These are phyloP conservation scores for Oleoguttula mirabilis DNA, from an alignment of 495 filamentous ascomycete species.

Conservation along the genomic window DNA sequence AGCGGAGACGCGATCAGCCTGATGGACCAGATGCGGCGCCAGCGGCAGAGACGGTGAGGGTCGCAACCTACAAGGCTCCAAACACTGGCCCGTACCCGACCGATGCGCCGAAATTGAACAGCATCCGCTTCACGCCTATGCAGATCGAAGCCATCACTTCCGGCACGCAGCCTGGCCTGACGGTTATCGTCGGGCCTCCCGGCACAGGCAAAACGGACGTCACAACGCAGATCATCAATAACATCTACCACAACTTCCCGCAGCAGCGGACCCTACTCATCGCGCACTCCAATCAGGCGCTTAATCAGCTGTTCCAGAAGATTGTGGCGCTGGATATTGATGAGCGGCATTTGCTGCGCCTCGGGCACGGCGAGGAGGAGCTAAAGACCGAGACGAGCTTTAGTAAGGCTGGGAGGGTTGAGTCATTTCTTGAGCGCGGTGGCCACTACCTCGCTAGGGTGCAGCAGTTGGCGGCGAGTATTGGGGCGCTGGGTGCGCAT, in stretches of 20 bases:
- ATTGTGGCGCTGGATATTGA: conserved; percentile 92
- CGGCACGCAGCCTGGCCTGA: conserved; percentile 87
- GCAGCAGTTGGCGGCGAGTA: conserved; percentile 66
- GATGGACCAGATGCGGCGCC: conserved; percentile 43
- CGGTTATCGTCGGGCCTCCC: conserved; percentile 87
- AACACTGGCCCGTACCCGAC: conserved; percentile 86
- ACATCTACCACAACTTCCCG: conserved; percentile 97
- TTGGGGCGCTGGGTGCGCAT: conserved; percentile 81
- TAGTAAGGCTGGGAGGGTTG: conserved; percentile 90
- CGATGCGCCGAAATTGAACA: conserved; percentile 74
- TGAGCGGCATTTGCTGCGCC: conserved; percentile 79
- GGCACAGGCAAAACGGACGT: conserved; percentile 98
- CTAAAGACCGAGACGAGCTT: conserved; percentile 76
- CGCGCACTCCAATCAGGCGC: conserved; percentile 92
- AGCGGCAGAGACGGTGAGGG: conserved; percentile 54
- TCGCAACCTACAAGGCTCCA: conserved; percentile 83
- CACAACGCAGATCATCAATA: conserved; percentile 95
- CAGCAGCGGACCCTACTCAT: conserved; percentile 82
- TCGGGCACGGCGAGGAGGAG: conserved; percentile 93
- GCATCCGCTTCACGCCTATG: conserved; percentile 75
- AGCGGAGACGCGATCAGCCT: conserved; percentile 62
- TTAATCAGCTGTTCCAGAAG: conserved; percentile 99
- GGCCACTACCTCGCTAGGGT: conserved; percentile 71
- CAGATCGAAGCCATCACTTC: conserved; percentile 90
- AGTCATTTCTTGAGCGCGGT: conserved; percentile 88